Conservation (phyloP, 768 basidiomycete species). For the Neoboletus magnificus region DNA sequence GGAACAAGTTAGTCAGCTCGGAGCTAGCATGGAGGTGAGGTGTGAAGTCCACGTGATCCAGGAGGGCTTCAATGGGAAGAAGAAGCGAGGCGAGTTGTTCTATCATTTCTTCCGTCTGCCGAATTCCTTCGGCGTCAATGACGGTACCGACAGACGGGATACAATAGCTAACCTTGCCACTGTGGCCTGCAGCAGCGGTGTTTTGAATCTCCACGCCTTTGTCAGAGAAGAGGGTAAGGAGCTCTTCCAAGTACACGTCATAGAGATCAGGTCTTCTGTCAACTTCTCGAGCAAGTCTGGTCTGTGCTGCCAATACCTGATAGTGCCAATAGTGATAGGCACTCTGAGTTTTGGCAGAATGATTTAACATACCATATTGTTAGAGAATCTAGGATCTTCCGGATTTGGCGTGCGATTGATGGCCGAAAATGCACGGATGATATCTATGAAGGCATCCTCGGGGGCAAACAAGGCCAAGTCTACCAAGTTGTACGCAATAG, state of each 20-base stretch:
- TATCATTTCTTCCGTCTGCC: constrained; percentile 76
- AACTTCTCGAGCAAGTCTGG: constrained; percentile 79
- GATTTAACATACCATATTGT: constrained; percentile 69
- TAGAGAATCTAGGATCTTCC: constrained; percentile 84
- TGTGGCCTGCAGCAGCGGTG: constrained; percentile 60
- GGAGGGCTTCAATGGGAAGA: constrained; percentile 85
- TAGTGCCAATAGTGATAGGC: neutral
- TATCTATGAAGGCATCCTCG: constrained; percentile 73
- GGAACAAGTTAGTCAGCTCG: constrained; percentile 72
- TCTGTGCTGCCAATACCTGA: constrained; percentile 88
- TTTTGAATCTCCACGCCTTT: constrained; percentile 92
- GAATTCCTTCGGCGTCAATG: constrained; percentile 2
- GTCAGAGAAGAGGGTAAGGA: constrained; percentile 82
- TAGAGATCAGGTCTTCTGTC: constrained; percentile 72
- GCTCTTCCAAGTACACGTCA: constrained; percentile 76
- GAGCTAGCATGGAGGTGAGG: constrained; percentile 53
- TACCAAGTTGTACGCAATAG: constrained; percentile 88
- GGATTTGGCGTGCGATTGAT: constrained; percentile 86
- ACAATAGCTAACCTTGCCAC: constrained; percentile 52
- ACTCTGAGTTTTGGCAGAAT: neutral
- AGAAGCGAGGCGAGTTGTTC: constrained; percentile 85
- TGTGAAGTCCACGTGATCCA: constrained; percentile 66
- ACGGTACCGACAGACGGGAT: constrained; percentile 2
- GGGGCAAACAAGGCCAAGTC: constrained; percentile 82
- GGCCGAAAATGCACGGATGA: constrained; percentile 77